Conservation (phyloP, 2,329 filamentous ascomycete genomes). For the Monosporascus ibericus region DNA sequence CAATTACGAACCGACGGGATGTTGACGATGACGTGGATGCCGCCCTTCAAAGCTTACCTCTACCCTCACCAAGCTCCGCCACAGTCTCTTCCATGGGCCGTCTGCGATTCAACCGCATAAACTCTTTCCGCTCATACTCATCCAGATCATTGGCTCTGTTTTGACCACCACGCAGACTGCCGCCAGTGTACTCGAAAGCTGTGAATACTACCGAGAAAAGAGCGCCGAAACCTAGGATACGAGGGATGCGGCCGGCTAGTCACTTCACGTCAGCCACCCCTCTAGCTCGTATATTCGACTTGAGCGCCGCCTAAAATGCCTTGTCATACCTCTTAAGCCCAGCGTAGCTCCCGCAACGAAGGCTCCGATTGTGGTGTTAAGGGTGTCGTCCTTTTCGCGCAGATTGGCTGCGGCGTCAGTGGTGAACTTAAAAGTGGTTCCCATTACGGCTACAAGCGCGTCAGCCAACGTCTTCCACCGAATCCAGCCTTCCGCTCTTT, state of each 20-base stretch:
- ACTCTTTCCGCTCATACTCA: constrained; percentile 72
- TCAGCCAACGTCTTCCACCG: background rate
- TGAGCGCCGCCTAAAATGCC: background rate
- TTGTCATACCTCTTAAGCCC: constrained; percentile 63
- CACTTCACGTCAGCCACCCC: constrained; percentile 4
- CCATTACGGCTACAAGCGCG: constrained; percentile 54
- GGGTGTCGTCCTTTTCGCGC: constrained; percentile 74
- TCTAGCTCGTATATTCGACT: background rate
- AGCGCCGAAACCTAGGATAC: constrained; percentile 56
- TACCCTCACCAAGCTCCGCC: constrained; percentile 75
- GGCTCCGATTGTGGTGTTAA: constrained; percentile 69
- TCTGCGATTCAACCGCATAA: constrained; percentile 66
- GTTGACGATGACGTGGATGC: background rate
- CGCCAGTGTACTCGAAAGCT: constrained; percentile 58
- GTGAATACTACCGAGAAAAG: constrained; percentile 48
- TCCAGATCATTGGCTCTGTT: constrained; percentile 49
- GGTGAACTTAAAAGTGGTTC: constrained; percentile 72
- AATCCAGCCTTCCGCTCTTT: background rate
- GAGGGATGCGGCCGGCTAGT: constrained; percentile 55
- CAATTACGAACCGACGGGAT: constrained; percentile 2
- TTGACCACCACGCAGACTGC: constrained; percentile 44
- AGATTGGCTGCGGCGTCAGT: constrained; percentile 75
- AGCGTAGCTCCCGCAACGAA: constrained; percentile 69
- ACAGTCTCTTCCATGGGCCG: constrained; percentile 74
- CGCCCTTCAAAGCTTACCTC: constrained; percentile 52